A percentile compares a stretch with the other conserved stretches of the same genome.
These are phyloP conservation scores for Fraxinus angustifolia DNA, from an alignment of 305 asterid species.

Conservation along the genomic window DNA sequence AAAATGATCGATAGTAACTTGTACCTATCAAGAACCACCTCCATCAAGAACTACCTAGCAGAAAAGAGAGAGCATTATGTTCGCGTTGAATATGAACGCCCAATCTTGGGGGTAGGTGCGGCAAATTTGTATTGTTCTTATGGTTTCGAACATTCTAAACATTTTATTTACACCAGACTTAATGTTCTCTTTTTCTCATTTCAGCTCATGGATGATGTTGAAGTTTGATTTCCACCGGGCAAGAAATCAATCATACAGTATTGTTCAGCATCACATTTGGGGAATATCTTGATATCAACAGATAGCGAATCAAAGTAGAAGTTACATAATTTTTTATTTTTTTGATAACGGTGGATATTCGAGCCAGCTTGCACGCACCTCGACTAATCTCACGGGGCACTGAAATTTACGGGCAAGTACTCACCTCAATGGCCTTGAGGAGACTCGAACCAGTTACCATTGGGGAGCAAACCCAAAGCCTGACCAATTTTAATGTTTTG, in stretches of 20 bases:
- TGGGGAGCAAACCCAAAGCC: constrained; percentile 13
- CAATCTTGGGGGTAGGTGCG: constrained; percentile 67
- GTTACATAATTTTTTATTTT: not conserved
- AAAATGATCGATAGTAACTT: not conserved
- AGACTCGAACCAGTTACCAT: constrained; percentile 76
- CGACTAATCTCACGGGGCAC: no score
- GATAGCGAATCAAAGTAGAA: constrained; percentile 74
- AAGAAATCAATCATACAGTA: constrained; percentile 70
- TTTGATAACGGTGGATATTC: no score
- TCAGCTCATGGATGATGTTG: constrained; percentile 84
- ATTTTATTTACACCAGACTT: not conserved
- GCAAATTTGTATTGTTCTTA: not conserved
- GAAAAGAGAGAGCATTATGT: constrained; percentile 71
- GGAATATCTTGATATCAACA: constrained; percentile 66
- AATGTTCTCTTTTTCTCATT: not conserved
- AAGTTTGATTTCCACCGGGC: constrained; percentile 88
- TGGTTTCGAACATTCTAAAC: not conserved
- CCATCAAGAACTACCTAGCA: constrained; percentile 31
- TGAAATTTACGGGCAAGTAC: no score
- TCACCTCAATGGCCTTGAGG: constrained; percentile 22
- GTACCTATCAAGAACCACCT: constrained; percentile 29
- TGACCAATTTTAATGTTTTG: not conserved
- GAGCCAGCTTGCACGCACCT: no score
- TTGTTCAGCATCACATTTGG: constrained; percentile 73
- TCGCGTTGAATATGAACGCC: constrained; percentile 80